Conservation (phyloP, 2,329 filamentous ascomycete species). For the Hypoxylon sp. region DNA sequence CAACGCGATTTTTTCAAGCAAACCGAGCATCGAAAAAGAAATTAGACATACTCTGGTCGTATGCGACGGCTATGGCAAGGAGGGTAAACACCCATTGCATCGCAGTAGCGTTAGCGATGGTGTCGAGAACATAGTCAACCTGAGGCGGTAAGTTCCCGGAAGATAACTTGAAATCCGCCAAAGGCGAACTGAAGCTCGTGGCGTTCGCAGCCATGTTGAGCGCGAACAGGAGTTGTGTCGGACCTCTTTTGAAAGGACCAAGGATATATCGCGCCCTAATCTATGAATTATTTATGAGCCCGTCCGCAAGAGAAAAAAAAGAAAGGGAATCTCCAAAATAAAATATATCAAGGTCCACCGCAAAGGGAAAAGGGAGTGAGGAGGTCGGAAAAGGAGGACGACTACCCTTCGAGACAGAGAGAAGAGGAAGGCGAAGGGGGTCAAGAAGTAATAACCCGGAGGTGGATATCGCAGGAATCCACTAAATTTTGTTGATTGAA, state of each 20-base stretch:
- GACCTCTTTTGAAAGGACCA: not conserved
- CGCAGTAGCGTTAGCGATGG: slow-evolving; percentile 70
- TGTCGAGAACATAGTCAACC: slow-evolving; percentile 69
- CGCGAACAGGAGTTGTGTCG: slow-evolving; percentile 9
- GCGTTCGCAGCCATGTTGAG: slow-evolving; percentile 71
- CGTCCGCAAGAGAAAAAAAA: slow-evolving; percentile 14
- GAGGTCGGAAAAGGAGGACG: slow-evolving; percentile 12
- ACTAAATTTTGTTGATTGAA: slow-evolving; percentile 44
- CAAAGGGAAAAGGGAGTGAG: slow-evolving; percentile 7
- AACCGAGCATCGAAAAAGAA: not conserved
- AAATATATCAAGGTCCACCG: slow-evolving; percentile 23
- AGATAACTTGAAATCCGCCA: slow-evolving; percentile 72
- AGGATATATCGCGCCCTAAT: slow-evolving; percentile 27
- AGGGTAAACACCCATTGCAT: slow-evolving; percentile 78
- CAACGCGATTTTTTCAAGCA: slow-evolving; percentile 27
- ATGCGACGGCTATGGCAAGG: slow-evolving; percentile 79
- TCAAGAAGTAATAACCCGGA: slow-evolving; percentile 12
- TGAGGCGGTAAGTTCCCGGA: slow-evolving; percentile 68
- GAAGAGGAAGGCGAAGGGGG: slow-evolving; percentile 25
- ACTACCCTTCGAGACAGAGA: slow-evolving; percentile 33
- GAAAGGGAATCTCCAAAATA: slow-evolving; percentile 5
- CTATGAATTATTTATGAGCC: slow-evolving; percentile 12
- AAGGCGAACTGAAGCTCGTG: slow-evolving; percentile 76
- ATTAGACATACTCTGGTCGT: slow-evolving; percentile 85
- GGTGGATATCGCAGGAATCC: slow-evolving; percentile 40